Conservation (phyloP, 2,329 filamentous ascomycete genomes). For the Fusarium albidum region DNA sequence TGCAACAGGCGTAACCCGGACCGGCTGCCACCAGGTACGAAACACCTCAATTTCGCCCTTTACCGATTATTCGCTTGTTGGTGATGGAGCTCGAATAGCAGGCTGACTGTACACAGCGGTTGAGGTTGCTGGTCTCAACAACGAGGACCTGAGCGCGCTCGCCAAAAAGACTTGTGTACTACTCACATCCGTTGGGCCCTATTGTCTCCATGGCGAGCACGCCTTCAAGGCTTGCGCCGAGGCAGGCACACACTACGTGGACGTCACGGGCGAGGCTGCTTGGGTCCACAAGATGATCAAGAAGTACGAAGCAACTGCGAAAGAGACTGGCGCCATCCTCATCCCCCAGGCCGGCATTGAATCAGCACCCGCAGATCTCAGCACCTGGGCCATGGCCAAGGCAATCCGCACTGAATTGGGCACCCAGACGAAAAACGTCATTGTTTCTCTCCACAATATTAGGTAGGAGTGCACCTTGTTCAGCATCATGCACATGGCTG, state of each 20-base stretch:
- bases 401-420: conserved; percentile 59
- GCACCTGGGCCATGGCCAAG: conserved; percentile 62
- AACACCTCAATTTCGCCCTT: not conserved
- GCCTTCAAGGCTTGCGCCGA: conserved; percentile 69
- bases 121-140: conserved; percentile 59
- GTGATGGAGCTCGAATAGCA: not conserved
- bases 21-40: conserved; percentile 72
- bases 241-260: conserved; percentile 70
- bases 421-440: conserved; percentile 61
- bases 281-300: conserved; percentile 68
- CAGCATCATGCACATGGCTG: conserved; percentile 1
- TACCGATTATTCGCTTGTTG: not conserved
- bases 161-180: conserved; percentile 65
- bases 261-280: conserved; percentile 68
- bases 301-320: conserved; percentile 63
- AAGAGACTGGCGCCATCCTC: conserved; percentile 63
- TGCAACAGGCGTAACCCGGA: conserved; percentile 74
- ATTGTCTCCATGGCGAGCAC: conserved; percentile 62
- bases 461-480: conserved; percentile 41
- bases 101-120: conserved; percentile 49
- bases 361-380: conserved; percentile 67
- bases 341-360: conserved; percentile 70
- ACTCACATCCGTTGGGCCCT: conserved; percentile 68
- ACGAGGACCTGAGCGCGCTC: conserved; percentile 55
- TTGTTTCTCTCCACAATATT: conserved; percentile 57